Evolutionary conservation across 2,329 filamentous ascomycete genomes (phyloP).

Genomic region (Colletotrichum truncatum): DNA sequence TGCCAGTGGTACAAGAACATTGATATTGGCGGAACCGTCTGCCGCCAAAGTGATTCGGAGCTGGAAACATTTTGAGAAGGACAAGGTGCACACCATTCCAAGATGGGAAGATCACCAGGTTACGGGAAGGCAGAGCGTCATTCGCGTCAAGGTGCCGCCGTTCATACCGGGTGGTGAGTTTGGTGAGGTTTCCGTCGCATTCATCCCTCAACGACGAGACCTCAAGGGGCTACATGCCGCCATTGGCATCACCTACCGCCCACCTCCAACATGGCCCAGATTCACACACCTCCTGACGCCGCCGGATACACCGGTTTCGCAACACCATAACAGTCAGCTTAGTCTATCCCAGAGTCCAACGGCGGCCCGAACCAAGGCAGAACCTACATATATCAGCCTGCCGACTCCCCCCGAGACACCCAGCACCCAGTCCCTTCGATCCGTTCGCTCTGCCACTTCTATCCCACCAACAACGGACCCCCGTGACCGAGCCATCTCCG

Average conservation of each 20-base stretch:
- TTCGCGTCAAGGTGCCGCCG: conserved; percentile 63
- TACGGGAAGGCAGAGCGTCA: conserved; percentile 42
- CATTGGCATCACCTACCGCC: conserved; percentile 76
- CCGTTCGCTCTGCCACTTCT: conserved; percentile 46
- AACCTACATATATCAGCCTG: conserved; percentile 34
- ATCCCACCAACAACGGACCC: conserved; percentile 38
- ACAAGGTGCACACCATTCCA: conserved; percentile 54
- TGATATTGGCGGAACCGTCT: conserved; percentile 72
- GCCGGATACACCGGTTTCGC: conserved; percentile 36
- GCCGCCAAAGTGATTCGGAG: conserved; percentile 72
- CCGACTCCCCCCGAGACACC: conserved; percentile 49
- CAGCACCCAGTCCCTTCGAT: conserved; percentile 39
- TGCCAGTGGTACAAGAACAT: conserved; percentile 58
- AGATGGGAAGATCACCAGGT: conserved; percentile 54
- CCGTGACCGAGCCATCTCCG: conserved; percentile 59
- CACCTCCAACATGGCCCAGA: conserved; percentile 51
- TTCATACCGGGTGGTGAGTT: conserved; percentile 58
- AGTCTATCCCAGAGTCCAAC: conserved; percentile 17
- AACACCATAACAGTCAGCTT: conserved; percentile 17
- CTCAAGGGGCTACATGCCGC: conserved; percentile 70
- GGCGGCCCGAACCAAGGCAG: conserved; percentile 25
- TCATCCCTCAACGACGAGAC: conserved; percentile 69
- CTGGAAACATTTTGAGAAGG: conserved; percentile 74
- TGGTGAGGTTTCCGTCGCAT: conserved; percentile 77
- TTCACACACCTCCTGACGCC: conserved; percentile 28